Conservation (phyloP, 345 rosid species). For the Eucalyptus erythrocorys region DNA sequence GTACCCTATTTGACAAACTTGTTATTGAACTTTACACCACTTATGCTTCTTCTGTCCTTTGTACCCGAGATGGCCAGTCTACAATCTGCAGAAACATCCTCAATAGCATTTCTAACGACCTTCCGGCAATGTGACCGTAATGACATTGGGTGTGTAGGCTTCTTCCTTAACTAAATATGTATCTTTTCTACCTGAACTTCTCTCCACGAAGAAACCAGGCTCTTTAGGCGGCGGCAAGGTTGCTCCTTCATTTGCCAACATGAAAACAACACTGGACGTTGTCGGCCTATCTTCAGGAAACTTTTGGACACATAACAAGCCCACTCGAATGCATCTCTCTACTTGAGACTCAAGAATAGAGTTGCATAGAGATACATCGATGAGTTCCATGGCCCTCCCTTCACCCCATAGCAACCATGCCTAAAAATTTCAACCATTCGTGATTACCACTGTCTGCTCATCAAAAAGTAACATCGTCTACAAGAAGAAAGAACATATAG, state of each 20-base stretch:
- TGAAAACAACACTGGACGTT: slow-evolving; percentile 3
- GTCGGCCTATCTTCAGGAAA: slow-evolving; percentile 2
- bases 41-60: not conserved
- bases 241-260: slow-evolving; percentile 7
- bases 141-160: not conserved
- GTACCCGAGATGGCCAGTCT: not conserved
- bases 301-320: not conserved
- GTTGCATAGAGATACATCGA: not conserved
- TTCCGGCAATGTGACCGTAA: not conserved
- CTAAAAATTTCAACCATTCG: not conserved
- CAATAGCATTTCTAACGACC: not conserved
- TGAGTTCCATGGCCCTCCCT: not conserved
- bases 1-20: not conserved
- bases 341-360: not conserved
- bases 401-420: not conserved
- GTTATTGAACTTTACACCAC: not conserved
- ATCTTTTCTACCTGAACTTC: not conserved
- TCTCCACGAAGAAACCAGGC: slow-evolving; percentile 2
- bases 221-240: slow-evolving; percentile 2
- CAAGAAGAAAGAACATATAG: not conserved
- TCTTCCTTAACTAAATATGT: not conserved
- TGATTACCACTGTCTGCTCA: not conserved
- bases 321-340: not conserved
- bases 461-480: not conserved
- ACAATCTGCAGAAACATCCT: too few species aligned